Evolutionary conservation across 2,329 filamentous ascomycete genomes (phyloP).

Genomic region (Colletotrichum truncatum): DNA sequence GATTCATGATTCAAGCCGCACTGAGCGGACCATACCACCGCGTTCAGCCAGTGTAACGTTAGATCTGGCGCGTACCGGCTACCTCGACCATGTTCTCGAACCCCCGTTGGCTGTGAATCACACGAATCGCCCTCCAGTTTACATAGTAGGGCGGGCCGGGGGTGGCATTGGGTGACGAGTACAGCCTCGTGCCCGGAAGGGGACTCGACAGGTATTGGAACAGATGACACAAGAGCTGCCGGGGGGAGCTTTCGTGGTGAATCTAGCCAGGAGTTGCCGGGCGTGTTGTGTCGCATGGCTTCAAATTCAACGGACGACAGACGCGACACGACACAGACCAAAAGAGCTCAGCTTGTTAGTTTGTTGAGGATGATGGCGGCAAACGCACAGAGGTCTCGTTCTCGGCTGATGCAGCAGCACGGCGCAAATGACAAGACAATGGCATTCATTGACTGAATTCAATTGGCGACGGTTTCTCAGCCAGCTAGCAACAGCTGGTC

Average conservation of each 20-base stretch:
- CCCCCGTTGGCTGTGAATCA: not conserved
- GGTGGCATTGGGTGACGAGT: slow-evolving; percentile 11
- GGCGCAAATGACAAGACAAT: not conserved
- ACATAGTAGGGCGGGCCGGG: not conserved
- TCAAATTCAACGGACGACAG: not conserved
- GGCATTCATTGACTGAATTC: slow-evolving; percentile 5
- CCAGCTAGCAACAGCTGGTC: not conserved
- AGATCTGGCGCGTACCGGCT: not conserved
- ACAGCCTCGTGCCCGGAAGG: slow-evolving; percentile 23
- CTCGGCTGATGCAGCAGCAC: slow-evolving; percentile 1
- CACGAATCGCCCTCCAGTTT: not conserved
- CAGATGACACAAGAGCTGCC: slow-evolving; percentile 1
- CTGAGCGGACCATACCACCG: not conserved
- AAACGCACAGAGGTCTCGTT: not conserved
- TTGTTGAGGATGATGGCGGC: not conserved
- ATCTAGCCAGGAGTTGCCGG: not conserved
- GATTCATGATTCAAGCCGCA: slow-evolving; percentile 1
- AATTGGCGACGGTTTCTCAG: not conserved
- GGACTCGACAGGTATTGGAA: not conserved
- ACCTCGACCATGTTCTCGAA: not conserved
- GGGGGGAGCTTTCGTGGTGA: not conserved
- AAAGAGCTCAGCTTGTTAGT: not conserved
- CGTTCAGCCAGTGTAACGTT: not conserved
- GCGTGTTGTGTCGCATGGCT: not conserved
- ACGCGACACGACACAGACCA: not conserved